Base-by-base conservation (phyloP, 2,329 filamentous ascomycete genomes). In the Gyromitra esculenta region DNA sequence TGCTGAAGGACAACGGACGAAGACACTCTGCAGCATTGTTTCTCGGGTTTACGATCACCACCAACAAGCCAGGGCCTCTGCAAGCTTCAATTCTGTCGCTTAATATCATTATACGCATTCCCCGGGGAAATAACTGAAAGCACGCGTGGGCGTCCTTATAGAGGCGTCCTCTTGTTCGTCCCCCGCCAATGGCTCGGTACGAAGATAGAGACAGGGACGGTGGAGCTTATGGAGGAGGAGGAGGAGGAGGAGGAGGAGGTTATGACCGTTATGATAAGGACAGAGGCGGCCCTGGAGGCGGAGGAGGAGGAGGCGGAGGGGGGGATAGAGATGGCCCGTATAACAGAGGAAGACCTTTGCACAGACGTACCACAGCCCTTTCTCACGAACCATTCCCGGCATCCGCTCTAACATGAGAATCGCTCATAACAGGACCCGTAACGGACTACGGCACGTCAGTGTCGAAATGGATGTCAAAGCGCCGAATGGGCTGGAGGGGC, bases 361-460 rank as follows among this genome's bases (percentile, higher is more conserved):
- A 79, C 50, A 71, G 79, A 73, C 62, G 64, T 80, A 67, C 31
- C 35, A 63, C 54, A 60, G 48, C 9, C 39, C 43, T 11, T 43
- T 60, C 25, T 11, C 48, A 35, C 18, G 18, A 52, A 48, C 35
- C 6, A 11, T 74, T 69, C 48, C 52, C 63, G 8, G 35, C 48
- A 7, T 31, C 52, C 31, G 25, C 37, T 54, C 59, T 77, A 60
- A 77, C 50, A 11, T 31, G 11, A 31, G 67, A 13, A 72, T 50
- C n/a, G 8, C 56, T 60, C 66, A 80, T 31, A 59, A 68, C 78
- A 97, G 93, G 94, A 79, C 92, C 94, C 57, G 93, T 97, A 13
- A 97, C 94, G 57, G 94, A 97, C 84, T 97, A 97, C 87, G 92
- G 93, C 81, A 91, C 94, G 31, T 96, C 93, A 8, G 89, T 97